Percentiles rank a stretch among this genome's conserved stretches.
phyloP scores from a whole-genome alignment of 2,329 filamentous ascomycete species.

The Ophiostoma australiae region DNA sequence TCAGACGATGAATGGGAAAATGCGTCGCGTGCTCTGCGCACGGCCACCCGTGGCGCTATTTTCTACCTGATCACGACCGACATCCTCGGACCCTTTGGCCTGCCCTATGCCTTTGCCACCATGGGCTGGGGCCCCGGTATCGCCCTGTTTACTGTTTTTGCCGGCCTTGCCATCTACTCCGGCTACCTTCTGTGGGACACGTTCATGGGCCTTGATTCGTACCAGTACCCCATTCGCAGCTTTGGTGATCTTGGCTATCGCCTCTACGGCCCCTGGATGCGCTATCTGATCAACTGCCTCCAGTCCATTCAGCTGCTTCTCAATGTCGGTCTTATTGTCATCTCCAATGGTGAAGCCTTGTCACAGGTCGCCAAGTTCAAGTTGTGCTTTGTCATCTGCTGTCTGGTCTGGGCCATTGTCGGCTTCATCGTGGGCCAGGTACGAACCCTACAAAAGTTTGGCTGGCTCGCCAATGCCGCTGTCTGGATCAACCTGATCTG shows the following conservation, averaged over 20 bases:
- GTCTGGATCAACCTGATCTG: slow-evolving; percentile 53
- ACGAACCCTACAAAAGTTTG: slow-evolving; percentile 49
- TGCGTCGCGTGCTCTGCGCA: slow-evolving; percentile 43
- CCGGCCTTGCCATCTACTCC: slow-evolving; percentile 39
- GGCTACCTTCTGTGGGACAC: slow-evolving; percentile 45
- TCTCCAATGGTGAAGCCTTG: slow-evolving; percentile 50
- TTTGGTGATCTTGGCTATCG: slow-evolving; percentile 48
- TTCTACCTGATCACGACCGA: slow-evolving; percentile 50
- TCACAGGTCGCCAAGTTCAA: slow-evolving; percentile 47
- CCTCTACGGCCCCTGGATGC: slow-evolving; percentile 41
- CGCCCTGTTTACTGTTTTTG: slow-evolving; percentile 44
- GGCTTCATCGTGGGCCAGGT: slow-evolving; percentile 54
- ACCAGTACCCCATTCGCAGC: slow-evolving; percentile 43
- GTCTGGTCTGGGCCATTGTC: slow-evolving; percentile 45
- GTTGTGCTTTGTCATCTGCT: slow-evolving; percentile 51
- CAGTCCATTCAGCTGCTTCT: slow-evolving; percentile 47
- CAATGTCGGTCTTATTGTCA: slow-evolving; percentile 48
- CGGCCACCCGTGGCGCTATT: slow-evolving; percentile 42
- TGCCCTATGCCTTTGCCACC: slow-evolving; percentile 34
- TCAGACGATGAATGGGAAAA: slow-evolving; percentile 44
- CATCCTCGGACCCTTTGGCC: slow-evolving; percentile 42
- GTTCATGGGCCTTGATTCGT: slow-evolving; percentile 44
- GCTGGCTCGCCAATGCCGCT: slow-evolving; percentile 51
- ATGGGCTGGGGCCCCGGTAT: slow-evolving; percentile 38
- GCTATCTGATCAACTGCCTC: slow-evolving; percentile 45